phyloP scores from a whole-genome alignment of 163 green algal genomes.

The Chlamydomonas reinhardtii region DNA sequence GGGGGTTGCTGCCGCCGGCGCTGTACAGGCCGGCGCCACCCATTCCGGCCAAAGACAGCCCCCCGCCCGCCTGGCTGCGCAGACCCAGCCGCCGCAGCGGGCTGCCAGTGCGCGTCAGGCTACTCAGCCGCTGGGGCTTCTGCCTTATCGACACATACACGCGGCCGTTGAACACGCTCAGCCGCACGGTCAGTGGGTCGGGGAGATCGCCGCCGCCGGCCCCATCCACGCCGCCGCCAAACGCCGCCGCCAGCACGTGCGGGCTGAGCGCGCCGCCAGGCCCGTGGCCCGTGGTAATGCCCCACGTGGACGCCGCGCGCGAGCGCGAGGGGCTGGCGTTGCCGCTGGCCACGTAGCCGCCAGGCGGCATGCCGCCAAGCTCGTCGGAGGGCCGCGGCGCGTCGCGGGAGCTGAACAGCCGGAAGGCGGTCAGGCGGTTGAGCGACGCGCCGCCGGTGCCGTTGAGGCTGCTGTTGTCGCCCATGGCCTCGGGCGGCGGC shows the following conservation, averaged over 20 bases:
- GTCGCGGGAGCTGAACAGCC: constrained; percentile 10
- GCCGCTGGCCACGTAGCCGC: not conserved
- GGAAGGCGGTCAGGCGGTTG: constrained; percentile 37
- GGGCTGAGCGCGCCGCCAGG: too few species aligned
- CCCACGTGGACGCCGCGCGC: too few species aligned
- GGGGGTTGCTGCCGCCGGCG: not conserved
- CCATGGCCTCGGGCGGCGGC: constrained; percentile 9
- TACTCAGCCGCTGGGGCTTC: not conserved
- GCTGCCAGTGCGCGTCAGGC: too few species aligned
- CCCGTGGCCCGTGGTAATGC: too few species aligned
- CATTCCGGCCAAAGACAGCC: too few species aligned
- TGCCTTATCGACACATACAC: constrained; percentile 8
- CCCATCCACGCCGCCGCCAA: too few species aligned
- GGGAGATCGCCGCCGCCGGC: not conserved
- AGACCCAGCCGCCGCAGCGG: too few species aligned
- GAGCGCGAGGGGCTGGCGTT: not conserved
- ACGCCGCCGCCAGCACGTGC: too few species aligned
- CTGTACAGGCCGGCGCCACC: not conserved
- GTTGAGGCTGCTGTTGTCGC: not conserved
- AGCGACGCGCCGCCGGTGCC: not conserved
- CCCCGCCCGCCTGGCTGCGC: too few species aligned
- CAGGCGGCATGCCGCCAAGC: not conserved
- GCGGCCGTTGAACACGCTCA: constrained; percentile 11
- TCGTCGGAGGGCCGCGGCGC: constrained; percentile 1
- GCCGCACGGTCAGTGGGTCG: not conserved